These are phyloP conservation scores for Galeopsis tetrahit DNA, from an alignment of 257 asterid species.

Conservation along the genomic window DNA sequence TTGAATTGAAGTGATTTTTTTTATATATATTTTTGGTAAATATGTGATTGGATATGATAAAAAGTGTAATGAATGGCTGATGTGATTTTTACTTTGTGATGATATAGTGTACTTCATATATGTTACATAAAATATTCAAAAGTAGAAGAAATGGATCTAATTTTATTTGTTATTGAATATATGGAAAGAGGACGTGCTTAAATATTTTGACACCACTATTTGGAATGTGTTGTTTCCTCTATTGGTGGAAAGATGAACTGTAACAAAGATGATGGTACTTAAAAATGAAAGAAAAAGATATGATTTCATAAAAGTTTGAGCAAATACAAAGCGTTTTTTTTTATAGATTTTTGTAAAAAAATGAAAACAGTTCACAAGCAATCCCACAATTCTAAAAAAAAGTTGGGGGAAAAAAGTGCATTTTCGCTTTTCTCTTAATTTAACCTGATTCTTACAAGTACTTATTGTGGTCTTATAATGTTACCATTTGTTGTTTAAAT, in stretches of 20 bases:
- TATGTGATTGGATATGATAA: neutral
- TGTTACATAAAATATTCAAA: too few species aligned
- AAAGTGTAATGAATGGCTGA: neutral
- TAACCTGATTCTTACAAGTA: slow-evolving; percentile 4
- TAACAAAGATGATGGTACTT: neutral
- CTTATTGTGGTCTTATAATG: slow-evolving; percentile 12
- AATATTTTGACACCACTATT: neutral
- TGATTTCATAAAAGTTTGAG: neutral
- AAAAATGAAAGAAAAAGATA: neutral
- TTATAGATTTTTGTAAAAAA: neutral
- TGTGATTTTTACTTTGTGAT: neutral
- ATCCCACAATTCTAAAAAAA: neutral
- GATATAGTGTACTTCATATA: neutral
- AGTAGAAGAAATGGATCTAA: neutral
- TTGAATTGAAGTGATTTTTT: neutral
- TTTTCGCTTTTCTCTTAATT: neutral
- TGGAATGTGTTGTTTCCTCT: neutral
- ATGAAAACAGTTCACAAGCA: neutral
- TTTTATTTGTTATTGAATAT: neutral
- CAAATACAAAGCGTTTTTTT: neutral
- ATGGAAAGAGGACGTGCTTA: neutral
- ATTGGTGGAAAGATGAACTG: neutral
- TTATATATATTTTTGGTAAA: neutral
- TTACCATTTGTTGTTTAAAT: slow-evolving; percentile 3
- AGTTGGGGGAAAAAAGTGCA: neutral